phyloP scores from a whole-genome alignment of 139 green algal species.

The Zygnema cylindricum region DNA sequence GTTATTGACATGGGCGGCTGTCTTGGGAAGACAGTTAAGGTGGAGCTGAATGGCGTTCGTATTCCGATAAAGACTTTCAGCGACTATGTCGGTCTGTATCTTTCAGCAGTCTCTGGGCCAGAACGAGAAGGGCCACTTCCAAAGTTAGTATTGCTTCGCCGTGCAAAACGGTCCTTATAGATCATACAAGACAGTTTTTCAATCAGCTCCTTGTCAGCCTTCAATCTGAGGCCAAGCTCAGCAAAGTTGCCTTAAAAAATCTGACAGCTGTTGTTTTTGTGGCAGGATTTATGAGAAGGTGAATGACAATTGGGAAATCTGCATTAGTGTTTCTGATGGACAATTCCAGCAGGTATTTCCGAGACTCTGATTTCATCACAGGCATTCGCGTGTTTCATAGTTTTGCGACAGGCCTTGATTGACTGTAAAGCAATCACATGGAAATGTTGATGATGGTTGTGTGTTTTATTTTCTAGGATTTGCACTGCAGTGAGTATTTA shows the following conservation, averaged over 20 bases:
- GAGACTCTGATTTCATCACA: not conserved
- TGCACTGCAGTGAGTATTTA: not conserved
- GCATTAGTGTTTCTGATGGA: constrained; percentile 84
- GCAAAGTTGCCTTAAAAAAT: not conserved
- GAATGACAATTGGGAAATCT: constrained; percentile 95
- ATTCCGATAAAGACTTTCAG: constrained; percentile 89
- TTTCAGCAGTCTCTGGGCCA: constrained; percentile 58
- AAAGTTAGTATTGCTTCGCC: constrained; percentile 27
- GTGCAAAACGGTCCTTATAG: constrained; percentile 10
- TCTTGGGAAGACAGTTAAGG: constrained; percentile 91
- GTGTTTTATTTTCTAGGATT: not conserved
- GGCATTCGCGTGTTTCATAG: not conserved
- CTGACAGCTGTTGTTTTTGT: not conserved
- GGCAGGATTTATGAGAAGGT: constrained; percentile 85
- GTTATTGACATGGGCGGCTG: constrained; percentile 95
- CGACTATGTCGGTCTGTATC: constrained; percentile 95
- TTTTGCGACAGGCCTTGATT: not conserved
- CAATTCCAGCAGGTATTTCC: constrained; percentile 85
- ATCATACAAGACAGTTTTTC: not conserved
- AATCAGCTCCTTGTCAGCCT: not conserved
- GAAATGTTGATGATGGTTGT: not conserved
- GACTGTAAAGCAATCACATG: not conserved
- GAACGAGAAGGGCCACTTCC: constrained; percentile 33
- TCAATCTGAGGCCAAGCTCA: not conserved
- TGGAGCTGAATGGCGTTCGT: constrained; percentile 82